phyloP scores from a whole-genome alignment of 352 stramenopile species.

The Pythium volutum region DNA sequence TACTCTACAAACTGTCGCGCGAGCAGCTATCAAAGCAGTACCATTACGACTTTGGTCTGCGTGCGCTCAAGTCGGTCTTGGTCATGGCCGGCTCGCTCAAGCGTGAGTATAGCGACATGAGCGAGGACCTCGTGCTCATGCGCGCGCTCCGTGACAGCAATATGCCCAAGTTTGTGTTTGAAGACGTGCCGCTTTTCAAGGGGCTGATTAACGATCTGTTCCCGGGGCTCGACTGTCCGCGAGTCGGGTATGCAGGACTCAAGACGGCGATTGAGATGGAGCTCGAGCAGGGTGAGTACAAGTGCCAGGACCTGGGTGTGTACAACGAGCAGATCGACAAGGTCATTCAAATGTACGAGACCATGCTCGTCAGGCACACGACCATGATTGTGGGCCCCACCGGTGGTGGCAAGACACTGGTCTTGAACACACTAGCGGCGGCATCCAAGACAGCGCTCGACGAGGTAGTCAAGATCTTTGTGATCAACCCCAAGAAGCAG shows the following conservation, averaged over 20 bases:
- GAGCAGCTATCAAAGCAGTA: conserved; percentile 88
- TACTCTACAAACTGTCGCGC: conserved; percentile 86
- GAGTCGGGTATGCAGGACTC: conserved; percentile 90
- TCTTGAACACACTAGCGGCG: conserved; percentile 88
- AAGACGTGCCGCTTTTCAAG: conserved; percentile 93
- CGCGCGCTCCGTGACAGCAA: conserved; percentile 93
- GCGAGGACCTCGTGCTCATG: conserved; percentile 95
- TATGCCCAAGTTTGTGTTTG: conserved; percentile 97
- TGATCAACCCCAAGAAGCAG: conserved; percentile 94
- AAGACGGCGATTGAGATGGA: conserved; percentile 88
- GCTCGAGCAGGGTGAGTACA: conserved; percentile 79
- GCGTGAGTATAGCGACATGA: conserved; percentile 90
- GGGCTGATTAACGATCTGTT: conserved; percentile 96
- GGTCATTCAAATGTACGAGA: conserved; percentile 97
- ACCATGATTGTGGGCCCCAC: conserved; percentile 96
- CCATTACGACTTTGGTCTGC: conserved; percentile 92
- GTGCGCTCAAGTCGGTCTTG: conserved; percentile 88
- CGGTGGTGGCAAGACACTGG: conserved; percentile 90
- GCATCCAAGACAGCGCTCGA: conserved; percentile 86
- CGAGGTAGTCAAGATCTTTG: conserved; percentile 90
- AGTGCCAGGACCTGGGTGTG: conserved; percentile 50
- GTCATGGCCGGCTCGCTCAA: conserved; percentile 89
- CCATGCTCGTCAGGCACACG: conserved; percentile 93
- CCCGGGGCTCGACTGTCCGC: conserved; percentile 90
- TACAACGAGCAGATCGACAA: conserved; percentile 95